Percentiles rank a stretch among this genome's conserved stretches.
Conservation (phyloP, 2,329 filamentous ascomycete genomes). For the Moelleriella libera region DNA sequence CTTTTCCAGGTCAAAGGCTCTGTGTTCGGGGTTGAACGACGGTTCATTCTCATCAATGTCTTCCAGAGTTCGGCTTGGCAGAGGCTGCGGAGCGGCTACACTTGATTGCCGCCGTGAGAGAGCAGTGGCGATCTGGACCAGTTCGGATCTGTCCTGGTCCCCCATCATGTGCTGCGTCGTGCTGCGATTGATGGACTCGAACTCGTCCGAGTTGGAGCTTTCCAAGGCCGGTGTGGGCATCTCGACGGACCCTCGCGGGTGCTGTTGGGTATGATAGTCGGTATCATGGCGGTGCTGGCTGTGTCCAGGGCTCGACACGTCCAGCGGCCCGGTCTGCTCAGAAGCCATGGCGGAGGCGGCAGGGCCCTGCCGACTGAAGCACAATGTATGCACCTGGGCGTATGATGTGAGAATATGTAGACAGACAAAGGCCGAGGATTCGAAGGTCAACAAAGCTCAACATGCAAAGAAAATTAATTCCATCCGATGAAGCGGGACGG, state of each 20-base stretch:
- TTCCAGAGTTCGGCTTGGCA: constrained; percentile 7
- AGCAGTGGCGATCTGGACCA: constrained; percentile 23
- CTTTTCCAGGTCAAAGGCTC: constrained; percentile 24
- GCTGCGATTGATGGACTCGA: constrained; percentile 3
- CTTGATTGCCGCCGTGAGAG: constrained; percentile 15
- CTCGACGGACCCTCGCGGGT: constrained; percentile 1
- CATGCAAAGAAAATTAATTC: no score
- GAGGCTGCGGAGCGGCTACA: constrained; percentile 10
- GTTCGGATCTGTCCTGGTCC: constrained; percentile 18
- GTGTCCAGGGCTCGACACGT: neutral
- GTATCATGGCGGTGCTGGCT: neutral
- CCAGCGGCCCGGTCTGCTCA: neutral
- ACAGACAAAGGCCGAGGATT: no score
- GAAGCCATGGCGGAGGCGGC: neutral
- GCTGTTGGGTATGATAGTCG: neutral
- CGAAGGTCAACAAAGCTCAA: no score
- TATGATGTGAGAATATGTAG: no score
- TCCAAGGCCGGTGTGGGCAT: neutral
- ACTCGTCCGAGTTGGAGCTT: neutral
- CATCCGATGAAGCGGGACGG: no score
- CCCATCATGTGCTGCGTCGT: constrained; percentile 12
- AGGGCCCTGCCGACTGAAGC: no score
- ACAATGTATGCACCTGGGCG: no score
- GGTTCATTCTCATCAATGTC: constrained; percentile 15
- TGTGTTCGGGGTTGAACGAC: constrained; percentile 20